phyloP scores from a whole-genome alignment of 2,329 filamentous ascomycete genomes.

The Aspergillus ibericus region DNA sequence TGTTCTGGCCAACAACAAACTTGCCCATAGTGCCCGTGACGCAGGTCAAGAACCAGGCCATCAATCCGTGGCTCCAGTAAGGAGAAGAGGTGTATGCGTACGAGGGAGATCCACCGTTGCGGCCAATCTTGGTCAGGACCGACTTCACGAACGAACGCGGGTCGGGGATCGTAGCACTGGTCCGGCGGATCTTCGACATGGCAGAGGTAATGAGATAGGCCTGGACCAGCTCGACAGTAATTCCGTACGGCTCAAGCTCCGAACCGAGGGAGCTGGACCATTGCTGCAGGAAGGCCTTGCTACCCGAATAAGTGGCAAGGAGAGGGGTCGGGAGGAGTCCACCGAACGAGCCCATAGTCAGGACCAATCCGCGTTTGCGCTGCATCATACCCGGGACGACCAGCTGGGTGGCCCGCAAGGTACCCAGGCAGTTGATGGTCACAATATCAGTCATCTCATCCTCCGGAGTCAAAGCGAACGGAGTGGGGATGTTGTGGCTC shows the following conservation, averaged over 20 bases:
- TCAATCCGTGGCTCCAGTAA: slow-evolving; percentile 86
- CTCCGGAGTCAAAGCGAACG: slow-evolving; percentile 76
- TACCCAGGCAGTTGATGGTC: slow-evolving; percentile 91
- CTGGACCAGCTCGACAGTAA: slow-evolving; percentile 88
- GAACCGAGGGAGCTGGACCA: slow-evolving; percentile 86
- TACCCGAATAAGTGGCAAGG: slow-evolving; percentile 93
- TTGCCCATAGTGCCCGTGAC: slow-evolving; percentile 60
- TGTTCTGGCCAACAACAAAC: slow-evolving; percentile 61
- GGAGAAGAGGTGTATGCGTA: slow-evolving; percentile 85
- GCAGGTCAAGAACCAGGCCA: slow-evolving; percentile 75
- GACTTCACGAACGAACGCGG: slow-evolving; percentile 79
- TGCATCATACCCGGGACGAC: slow-evolving; percentile 81
- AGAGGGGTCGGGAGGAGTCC: slow-evolving; percentile 89
- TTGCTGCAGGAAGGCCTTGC: slow-evolving; percentile 96
- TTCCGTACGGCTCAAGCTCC: slow-evolving; percentile 76
- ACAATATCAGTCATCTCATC: slow-evolving; percentile 87
- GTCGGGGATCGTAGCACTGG: slow-evolving; percentile 75
- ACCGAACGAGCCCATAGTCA: slow-evolving; percentile 97
- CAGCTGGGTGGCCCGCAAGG: slow-evolving; percentile 81
- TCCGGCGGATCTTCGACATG: slow-evolving; percentile 91
- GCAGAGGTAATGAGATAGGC: slow-evolving; percentile 92
- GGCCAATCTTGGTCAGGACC: slow-evolving; percentile 76
- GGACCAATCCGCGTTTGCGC: slow-evolving; percentile 81
- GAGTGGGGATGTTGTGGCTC: slow-evolving; percentile 88
- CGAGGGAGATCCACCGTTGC: slow-evolving; percentile 72